Percentiles rank a stretch among this genome's conserved stretches.
These are phyloP conservation scores for Canariomyces notabilis DNA, from an alignment of 2,329 filamentous ascomycete genomes.

Conservation along the genomic window DNA sequence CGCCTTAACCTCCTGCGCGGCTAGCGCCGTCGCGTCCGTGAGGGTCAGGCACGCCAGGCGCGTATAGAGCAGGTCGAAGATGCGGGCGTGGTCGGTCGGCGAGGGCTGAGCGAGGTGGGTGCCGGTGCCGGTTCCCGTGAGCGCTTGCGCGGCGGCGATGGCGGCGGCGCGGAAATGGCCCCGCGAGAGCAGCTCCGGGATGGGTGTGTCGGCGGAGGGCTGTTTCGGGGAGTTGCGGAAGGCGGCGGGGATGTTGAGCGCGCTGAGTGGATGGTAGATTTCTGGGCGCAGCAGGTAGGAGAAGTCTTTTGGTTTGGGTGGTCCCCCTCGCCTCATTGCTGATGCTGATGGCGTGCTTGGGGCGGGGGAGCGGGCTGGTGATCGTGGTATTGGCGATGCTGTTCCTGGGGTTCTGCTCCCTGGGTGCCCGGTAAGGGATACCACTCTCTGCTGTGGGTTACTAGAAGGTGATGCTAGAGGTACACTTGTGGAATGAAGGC, in stretches of 20 bases:
- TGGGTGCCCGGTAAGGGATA: conserved; percentile 8
- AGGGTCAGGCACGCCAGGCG: conserved; percentile 78
- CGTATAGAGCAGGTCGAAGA: conserved; percentile 75
- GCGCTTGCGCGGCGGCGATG: conserved; percentile 57
- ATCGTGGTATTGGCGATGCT: conserved; percentile 19
- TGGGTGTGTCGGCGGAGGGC: conserved; percentile 57
- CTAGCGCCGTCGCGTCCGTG: conserved; percentile 65
- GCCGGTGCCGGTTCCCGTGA: conserved; percentile 45
- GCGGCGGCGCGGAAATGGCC: conserved; percentile 81
- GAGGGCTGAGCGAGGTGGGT: conserved; percentile 35
- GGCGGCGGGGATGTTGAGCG: conserved; percentile 53
- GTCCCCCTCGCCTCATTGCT: conserved; percentile 7
- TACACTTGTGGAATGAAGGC: conserved; percentile 17
- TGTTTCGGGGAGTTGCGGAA: conserved; percentile 66
- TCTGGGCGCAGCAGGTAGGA: conserved; percentile 73
- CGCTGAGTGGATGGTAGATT: conserved; percentile 76
- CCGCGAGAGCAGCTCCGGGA: conserved; percentile 61
- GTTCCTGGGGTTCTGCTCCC: conserved; percentile 14
- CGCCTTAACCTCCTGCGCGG: conserved; percentile 61
- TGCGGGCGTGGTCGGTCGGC: conserved; percentile 55
- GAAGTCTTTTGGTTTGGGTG: conserved; percentile 61
- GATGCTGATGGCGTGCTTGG: conserved; percentile 14
- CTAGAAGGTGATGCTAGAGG: conserved; percentile 21
- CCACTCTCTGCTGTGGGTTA: conserved; percentile 16
- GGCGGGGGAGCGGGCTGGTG: conserved; percentile 20